Percentiles rank a stretch among this genome's conserved stretches.
Evolutionary conservation across 2,329 filamentous ascomycete genomes (phyloP).

Genomic region (Pseudogymnoascus sp.): DNA sequence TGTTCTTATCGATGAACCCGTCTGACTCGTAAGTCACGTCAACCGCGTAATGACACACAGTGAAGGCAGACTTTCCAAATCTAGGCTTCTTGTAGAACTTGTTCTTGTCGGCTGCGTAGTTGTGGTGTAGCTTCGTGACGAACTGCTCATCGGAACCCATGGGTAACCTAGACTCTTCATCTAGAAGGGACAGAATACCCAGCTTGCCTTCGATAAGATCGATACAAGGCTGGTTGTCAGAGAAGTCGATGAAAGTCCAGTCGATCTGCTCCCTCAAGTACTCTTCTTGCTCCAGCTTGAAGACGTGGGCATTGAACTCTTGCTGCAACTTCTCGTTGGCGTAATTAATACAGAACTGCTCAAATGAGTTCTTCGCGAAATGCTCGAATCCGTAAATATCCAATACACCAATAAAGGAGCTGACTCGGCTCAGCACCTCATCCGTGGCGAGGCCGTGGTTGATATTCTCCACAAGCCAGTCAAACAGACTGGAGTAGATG

Average conservation of each 20-base stretch:
- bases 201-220: conserved; percentile 96
- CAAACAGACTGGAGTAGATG: conserved; percentile 95
- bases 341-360: conserved; percentile 99
- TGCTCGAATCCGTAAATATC: conserved; percentile 99
- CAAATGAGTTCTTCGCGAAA: conserved; percentile 98
- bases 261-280: conserved; percentile 94
- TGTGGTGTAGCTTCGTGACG: conserved; percentile 89
- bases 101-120: conserved; percentile 83
- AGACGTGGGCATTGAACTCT: conserved; percentile 98
- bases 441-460: conserved; percentile 85
- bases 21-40: conserved; percentile 99
- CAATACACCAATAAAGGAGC: conserved; percentile 91
- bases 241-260: conserved; percentile 99
- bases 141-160: conserved; percentile 98
- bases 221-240: conserved; percentile 97
- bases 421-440: conserved; percentile 71
- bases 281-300: conserved; percentile 97
- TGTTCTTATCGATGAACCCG: conserved; percentile 98
- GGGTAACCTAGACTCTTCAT: conserved; percentile 91
- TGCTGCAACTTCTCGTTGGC: conserved; percentile 99
- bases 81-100: conserved; percentile 98
- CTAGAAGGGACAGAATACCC: conserved; percentile 81
- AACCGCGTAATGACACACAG: conserved; percentile 94
- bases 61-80: conserved; percentile 95
- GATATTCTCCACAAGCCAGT: conserved; percentile 98